Evolutionary conservation across 2,329 filamentous ascomycete genomes (phyloP).

Genomic region (Orbilia ellipsospora): DNA sequence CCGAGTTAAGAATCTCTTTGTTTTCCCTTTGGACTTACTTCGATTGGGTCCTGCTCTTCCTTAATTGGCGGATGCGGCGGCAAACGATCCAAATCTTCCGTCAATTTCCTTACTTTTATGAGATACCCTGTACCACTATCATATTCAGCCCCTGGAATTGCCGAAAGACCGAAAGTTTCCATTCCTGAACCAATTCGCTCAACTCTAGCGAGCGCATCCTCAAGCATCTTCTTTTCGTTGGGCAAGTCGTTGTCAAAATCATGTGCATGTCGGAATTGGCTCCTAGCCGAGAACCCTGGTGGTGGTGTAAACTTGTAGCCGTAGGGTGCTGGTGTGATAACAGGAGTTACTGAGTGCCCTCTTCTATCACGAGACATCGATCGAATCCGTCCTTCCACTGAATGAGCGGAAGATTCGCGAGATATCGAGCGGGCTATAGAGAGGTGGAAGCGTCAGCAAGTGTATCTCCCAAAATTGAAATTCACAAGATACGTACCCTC

Average conservation of each 20-base stretch:
- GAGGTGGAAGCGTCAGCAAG: background rate
- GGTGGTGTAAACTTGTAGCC: constrained; percentile 57
- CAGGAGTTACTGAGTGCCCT: constrained; percentile 56
- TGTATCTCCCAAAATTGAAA: background rate
- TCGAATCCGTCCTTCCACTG: constrained; percentile 39
- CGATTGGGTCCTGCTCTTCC: background rate
- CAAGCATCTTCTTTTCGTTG: constrained; percentile 31
- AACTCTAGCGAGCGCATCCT: constrained; percentile 30
- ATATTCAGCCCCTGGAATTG: constrained; percentile 20
- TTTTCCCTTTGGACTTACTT: constrained; percentile 18
- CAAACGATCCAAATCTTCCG: constrained; percentile 24
- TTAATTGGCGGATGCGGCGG: constrained; percentile 5
- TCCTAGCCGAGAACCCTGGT: constrained; percentile 47
- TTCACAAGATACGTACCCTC: constrained; percentile 13
- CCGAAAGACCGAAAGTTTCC: constrained; percentile 8
- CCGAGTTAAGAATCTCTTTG: constrained; percentile 3
- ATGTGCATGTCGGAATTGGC: constrained; percentile 31
- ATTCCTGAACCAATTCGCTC: constrained; percentile 27
- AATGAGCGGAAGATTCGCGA: constrained; percentile 55
- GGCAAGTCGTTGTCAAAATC: constrained; percentile 26
- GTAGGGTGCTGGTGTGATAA: constrained; percentile 55
- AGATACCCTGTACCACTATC: constrained; percentile 22
- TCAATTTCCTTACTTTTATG: constrained; percentile 27
- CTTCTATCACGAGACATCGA: constrained; percentile 55
- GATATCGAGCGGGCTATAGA: constrained; percentile 44